Evolutionary conservation across 768 basidiomycete genomes (phyloP).

Genomic region (Hericium erinaceus): DNA sequence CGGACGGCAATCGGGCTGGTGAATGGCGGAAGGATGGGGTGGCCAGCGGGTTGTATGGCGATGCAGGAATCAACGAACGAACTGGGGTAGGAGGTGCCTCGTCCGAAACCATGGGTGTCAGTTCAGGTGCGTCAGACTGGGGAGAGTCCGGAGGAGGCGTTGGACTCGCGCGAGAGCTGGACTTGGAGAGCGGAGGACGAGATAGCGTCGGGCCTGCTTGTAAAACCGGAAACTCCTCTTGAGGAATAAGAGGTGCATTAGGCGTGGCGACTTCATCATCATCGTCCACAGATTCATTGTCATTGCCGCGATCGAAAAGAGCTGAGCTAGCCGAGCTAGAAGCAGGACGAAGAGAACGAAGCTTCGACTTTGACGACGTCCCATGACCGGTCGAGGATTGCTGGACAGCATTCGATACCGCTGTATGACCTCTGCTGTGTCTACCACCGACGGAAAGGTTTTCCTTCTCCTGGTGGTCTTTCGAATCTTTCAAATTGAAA

Average conservation of each 20-base stretch:
- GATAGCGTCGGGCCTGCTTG: slow-evolving; percentile 9
- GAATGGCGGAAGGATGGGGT: slow-evolving; percentile 77
- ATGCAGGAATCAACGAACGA: slow-evolving; percentile 38
- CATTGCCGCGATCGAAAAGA: slow-evolving; percentile 11
- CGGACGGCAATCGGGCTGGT: slow-evolving; percentile 61
- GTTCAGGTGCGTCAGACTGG: slow-evolving; percentile 6
- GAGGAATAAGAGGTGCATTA: slow-evolving; percentile 10
- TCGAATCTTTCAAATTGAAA: slow-evolving; percentile 34
- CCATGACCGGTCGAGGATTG: background rate
- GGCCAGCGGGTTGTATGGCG: slow-evolving; percentile 66
- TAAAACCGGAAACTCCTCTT: slow-evolving; percentile 11
- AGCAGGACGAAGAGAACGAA: slow-evolving; percentile 15
- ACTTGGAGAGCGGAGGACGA: slow-evolving; percentile 4
- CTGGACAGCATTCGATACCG: background rate
- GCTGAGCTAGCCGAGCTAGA: slow-evolving; percentile 4
- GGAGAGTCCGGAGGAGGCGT: slow-evolving; percentile 15
- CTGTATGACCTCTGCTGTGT: slow-evolving; percentile 4
- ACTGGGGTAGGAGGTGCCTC: slow-evolving; percentile 19
- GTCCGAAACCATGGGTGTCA: background rate
- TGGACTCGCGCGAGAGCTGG: slow-evolving; percentile 8
- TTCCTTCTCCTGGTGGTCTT: slow-evolving; percentile 40
- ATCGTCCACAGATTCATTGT: slow-evolving; percentile 7
- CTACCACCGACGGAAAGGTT: slow-evolving; percentile 24
- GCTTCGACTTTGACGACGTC: slow-evolving; percentile 6
- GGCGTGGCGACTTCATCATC: slow-evolving; percentile 7